Evolutionary conservation across 371 early-diverging fungal genomes (phyloP), one percentile per base, ranked within the genome.

Genomic region (Mucor irregularis): DNA sequence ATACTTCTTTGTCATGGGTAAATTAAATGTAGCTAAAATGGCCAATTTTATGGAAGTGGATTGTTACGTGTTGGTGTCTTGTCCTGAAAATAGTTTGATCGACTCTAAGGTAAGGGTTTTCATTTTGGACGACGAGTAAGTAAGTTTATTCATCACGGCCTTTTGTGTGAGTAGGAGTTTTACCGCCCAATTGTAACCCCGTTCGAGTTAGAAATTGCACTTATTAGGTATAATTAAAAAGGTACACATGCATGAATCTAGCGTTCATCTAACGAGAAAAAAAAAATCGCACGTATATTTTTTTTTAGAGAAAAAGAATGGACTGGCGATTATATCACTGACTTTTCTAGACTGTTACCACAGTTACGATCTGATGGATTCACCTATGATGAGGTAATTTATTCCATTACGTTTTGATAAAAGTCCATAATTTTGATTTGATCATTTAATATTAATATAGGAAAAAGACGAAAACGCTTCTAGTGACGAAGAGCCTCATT

Each of bases 21-120:
- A 96, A 62, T 84, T 96, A 19, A 95, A 93, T 61, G 92, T 93
- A 3, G 92, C 93, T 51, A 97, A 97, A 69, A 87, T 97, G 79
- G 97, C 91, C 44, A 97, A 96, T 59, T 96, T 97, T 56, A 83
- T 90, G 71, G 98, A 96, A 70, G 88, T 96, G 35, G 93, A 97
- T 57, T 84, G 85, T 16, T 96, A 90, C 71, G 94, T 94, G 3
- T 80, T 95, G 43, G 92, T 96, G 4, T 93, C 95, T 13, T 97
- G 97, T 61, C 93, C 96, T 21, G 95, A 97, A 71, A 94, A 94
- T 78, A 85, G 90, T 49, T 76, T 97, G 62, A 86, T 96, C 50
- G 97, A 97, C 69, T 88, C 90, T 40, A 89, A 86, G 74, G 86
- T 79, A 72, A 46, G 34, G 21, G 9, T 21, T 2, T 30, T 17